Base-by-base conservation (phyloP, 2,329 filamentous ascomycete species). In the Pseudopithomyces chartarum region DNA sequence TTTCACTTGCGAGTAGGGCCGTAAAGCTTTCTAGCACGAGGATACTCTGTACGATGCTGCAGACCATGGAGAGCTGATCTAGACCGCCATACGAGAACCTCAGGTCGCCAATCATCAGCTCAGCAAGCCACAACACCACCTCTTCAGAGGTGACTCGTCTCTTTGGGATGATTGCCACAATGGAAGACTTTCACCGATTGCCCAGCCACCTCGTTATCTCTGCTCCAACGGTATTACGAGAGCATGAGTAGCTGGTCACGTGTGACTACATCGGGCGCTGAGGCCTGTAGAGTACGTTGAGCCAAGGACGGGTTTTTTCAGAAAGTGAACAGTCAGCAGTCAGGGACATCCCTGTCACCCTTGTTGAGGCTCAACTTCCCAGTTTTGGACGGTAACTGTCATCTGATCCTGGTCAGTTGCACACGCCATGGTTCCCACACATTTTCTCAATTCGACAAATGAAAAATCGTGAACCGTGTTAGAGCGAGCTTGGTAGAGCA, bases 241-340 rank as follows among this genome's bases (percentile, higher is more conserved):
- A 54, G 48, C 40, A 44, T 50, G 50, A 54, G 38, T 44, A 29
- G 45, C 26, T 44, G 52, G 33, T 44, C 46, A 23, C 22, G 29
- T 33, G 19, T 15, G 20, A 17, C 2, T 11, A 23, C 2, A 5
- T 26, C 38, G 26, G 26, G 26, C 32, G 17, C 15, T 13, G 17
- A 29, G 23, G 39, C 22, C 20, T 40, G 22, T 20, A n/a, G n/a
- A 22, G 43, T 32, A 7, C 23, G 23, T 29, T 32, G 20, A 11
- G 32, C 44, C 2, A 47, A 36, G 17, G 17, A 47, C 10, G n/a
- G n/a, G 29, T 47, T 17, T 47, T 12, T 5, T 36, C 26, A 4
- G 26, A 8, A 47, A 29, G 26, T 20, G 26, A 29, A 29, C 29
- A 26, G 15, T 19, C 17, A 33, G 15, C 8, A 34, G n/a, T 22